Evolutionary conservation across 1,284 basidiomycete species (phyloP).

Genomic region (Austroboletus sp.): DNA sequence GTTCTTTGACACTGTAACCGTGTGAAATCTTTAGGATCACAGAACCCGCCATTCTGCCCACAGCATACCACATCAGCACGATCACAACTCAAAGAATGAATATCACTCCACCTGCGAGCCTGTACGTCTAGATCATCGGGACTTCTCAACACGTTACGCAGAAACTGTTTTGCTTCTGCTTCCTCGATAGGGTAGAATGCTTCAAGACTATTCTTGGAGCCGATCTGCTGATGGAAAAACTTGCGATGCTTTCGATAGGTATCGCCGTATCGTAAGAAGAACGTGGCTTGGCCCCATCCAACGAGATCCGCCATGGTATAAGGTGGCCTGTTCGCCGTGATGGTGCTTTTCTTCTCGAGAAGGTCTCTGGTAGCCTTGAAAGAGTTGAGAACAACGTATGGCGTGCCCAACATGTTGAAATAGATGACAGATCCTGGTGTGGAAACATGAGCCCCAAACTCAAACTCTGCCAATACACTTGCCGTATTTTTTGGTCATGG

Average conservation of each 20-base stretch:
- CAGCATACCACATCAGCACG: neutral
- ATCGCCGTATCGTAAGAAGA: slow-evolving; percentile 22
- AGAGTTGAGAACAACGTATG: slow-evolving; percentile 17
- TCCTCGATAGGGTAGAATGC: slow-evolving; percentile 12
- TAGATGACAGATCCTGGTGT: slow-evolving; percentile 21
- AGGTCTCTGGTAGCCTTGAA: slow-evolving; percentile 13
- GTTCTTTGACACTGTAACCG: slow-evolving; percentile 20
- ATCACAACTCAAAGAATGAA: neutral
- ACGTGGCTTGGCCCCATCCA: slow-evolving; percentile 21
- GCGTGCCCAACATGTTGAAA: slow-evolving; percentile 9
- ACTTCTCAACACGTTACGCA: slow-evolving; percentile 14
- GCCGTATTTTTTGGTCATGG: slow-evolving; percentile 42
- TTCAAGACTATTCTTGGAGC: slow-evolving; percentile 13
- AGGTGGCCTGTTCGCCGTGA: slow-evolving; percentile 17
- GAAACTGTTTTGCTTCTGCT: neutral
- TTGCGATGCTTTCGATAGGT: slow-evolving; percentile 14
- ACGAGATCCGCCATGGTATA: slow-evolving; percentile 20
- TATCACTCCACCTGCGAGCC: too few relatives aligned
- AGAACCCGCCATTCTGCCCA: slow-evolving; percentile 2
- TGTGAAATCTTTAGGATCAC: slow-evolving; percentile 17
- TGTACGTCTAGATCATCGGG: too few relatives aligned
- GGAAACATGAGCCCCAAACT: slow-evolving; percentile 21
- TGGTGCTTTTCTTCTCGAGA: slow-evolving; percentile 20
- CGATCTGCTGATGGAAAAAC: slow-evolving; percentile 19
- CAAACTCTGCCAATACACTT: slow-evolving; percentile 19